phyloP scores from a whole-genome alignment of 495 filamentous ascomycete genomes.

The Xylaria castorea region DNA sequence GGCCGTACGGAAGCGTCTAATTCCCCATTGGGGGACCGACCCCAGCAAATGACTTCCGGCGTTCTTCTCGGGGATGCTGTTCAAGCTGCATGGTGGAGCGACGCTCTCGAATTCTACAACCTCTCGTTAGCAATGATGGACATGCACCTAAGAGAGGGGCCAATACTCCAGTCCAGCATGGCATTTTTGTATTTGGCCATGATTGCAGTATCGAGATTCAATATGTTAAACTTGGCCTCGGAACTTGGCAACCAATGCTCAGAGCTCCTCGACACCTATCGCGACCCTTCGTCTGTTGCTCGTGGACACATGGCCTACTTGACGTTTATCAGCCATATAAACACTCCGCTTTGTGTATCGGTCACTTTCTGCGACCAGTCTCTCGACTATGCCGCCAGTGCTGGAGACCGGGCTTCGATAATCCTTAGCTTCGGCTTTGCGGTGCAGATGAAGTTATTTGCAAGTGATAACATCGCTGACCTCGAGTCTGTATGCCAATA shows the following conservation, averaged over 20 bases:
- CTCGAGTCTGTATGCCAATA: constrained; percentile 76
- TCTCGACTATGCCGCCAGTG: constrained; percentile 71
- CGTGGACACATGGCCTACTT: constrained; percentile 75
- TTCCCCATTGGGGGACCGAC: constrained; percentile 59
- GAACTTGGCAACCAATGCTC: constrained; percentile 70
- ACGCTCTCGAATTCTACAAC: constrained; percentile 76
- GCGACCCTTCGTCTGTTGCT: constrained; percentile 72
- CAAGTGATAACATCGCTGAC: constrained; percentile 76
- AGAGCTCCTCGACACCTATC: constrained; percentile 68
- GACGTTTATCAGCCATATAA: constrained; percentile 76
- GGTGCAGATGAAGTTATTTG: constrained; percentile 72
- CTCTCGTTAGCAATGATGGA: constrained; percentile 74
- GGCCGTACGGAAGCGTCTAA: constrained; percentile 62
- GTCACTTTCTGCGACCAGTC: constrained; percentile 69
- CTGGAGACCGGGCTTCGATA: constrained; percentile 77
- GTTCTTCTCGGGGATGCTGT: constrained; percentile 78
- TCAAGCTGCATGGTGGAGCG: constrained; percentile 83
- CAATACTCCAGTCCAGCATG: constrained; percentile 76
- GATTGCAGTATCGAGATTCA: constrained; percentile 75
- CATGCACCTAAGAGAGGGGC: constrained; percentile 67
- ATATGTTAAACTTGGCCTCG: constrained; percentile 70
- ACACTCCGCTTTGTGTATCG: constrained; percentile 64
- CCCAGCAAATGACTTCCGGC: constrained; percentile 68
- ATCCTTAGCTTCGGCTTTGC: constrained; percentile 77
- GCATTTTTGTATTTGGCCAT: constrained; percentile 77